A percentile compares a stretch with the other conserved stretches of the same genome.
These are phyloP conservation scores for Emergomyces orientalis DNA, from an alignment of 2,329 filamentous ascomycete genomes.

Conservation along the genomic window DNA sequence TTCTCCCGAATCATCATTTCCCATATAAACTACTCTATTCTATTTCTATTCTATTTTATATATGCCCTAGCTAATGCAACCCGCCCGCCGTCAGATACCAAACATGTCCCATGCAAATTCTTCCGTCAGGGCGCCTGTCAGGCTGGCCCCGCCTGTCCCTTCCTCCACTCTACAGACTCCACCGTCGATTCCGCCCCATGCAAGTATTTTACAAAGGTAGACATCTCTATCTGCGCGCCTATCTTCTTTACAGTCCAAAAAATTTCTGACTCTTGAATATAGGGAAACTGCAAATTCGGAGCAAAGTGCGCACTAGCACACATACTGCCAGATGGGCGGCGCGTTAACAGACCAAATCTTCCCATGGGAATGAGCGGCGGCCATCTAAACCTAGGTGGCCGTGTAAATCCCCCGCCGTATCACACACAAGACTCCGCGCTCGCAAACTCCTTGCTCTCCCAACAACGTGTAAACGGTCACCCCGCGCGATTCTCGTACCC, in stretches of 20 bases:
- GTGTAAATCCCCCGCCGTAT: conserved; percentile 56
- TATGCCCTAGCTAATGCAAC: background rate
- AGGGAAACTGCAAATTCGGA: conserved; percentile 99
- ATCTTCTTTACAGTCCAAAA: background rate
- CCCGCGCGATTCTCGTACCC: conserved; percentile 37
- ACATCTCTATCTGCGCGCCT: conserved; percentile 40
- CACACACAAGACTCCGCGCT: conserved; percentile 60
- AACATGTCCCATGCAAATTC: conserved; percentile 99
- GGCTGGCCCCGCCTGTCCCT: conserved; percentile 90
- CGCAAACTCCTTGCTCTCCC: conserved; percentile 60
- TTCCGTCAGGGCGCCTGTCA: conserved; percentile 93
- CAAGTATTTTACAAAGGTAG: conserved; percentile 99
- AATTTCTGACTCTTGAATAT: conserved; percentile 10
- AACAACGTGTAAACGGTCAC: conserved; percentile 48
- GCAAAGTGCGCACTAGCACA: conserved; percentile 96
- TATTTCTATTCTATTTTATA: background rate
- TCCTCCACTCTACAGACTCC: conserved; percentile 82
- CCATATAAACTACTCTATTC: background rate
- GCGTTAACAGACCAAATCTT: conserved; percentile 65
- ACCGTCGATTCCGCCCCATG: conserved; percentile 78
- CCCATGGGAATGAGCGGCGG: conserved; percentile 39
- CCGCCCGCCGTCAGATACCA: conserved; percentile 56
- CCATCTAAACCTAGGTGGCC: conserved; percentile 55
- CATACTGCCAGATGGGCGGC: conserved; percentile 82
- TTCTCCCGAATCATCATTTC: conserved; percentile 5